These are phyloP conservation scores for Lichtheimia hyalospora DNA, from an alignment of 371 early-diverging fungal species.

Conservation along the genomic window DNA sequence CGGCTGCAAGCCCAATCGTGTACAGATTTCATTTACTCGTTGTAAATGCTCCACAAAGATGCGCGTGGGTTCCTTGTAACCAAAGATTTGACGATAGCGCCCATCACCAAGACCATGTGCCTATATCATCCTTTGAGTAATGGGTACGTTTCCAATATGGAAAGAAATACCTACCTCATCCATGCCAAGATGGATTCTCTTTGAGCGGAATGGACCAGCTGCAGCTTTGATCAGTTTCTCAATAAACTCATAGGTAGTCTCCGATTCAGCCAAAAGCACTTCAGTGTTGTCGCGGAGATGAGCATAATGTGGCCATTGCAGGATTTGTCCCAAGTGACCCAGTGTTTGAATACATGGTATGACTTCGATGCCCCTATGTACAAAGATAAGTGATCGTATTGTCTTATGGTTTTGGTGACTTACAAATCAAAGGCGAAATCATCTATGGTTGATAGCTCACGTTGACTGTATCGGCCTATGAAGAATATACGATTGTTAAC, in stretches of 20 bases:
- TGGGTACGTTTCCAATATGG: not conserved
- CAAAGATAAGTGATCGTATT: not conserved
- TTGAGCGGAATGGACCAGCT: slow-evolving; percentile 70
- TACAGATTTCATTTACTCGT: slow-evolving; percentile 72
- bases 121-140: slow-evolving; percentile 15
- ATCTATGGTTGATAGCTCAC: slow-evolving; percentile 72
- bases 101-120: slow-evolving; percentile 87
- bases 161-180: slow-evolving; percentile 59
- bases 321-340: slow-evolving; percentile 86
- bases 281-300: slow-evolving; percentile 79
- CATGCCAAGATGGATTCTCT: slow-evolving; percentile 84
- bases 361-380: slow-evolving; percentile 75
- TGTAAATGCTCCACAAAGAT: slow-evolving; percentile 79
- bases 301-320: slow-evolving; percentile 86
- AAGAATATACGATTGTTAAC: not conserved
- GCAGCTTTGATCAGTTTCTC: slow-evolving; percentile 71
- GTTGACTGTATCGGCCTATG: slow-evolving; percentile 64
- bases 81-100: slow-evolving; percentile 73
- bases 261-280: slow-evolving; percentile 67
- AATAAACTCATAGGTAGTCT: slow-evolving; percentile 79
- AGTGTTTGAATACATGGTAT: slow-evolving; percentile 90
- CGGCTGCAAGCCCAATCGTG: slow-evolving; percentile 59
- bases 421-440: slow-evolving; percentile 75
- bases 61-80: slow-evolving; percentile 68
- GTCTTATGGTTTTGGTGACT: not conserved